phyloP scores from a whole-genome alignment of 768 basidiomycete species.

The Imleria badia region DNA sequence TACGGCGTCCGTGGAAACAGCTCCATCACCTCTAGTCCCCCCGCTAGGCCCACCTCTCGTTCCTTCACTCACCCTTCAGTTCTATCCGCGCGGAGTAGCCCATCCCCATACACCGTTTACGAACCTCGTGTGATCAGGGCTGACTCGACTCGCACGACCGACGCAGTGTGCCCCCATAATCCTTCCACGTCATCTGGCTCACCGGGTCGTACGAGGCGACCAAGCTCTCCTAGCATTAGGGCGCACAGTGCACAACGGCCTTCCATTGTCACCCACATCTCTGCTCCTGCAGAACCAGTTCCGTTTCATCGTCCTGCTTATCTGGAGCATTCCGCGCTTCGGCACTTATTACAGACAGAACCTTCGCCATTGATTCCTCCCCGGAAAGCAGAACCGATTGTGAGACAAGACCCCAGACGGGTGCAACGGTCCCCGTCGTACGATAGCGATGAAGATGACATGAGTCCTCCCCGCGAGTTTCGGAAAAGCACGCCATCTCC shows the following conservation, averaged over 20 bases:
- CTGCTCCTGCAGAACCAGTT: constrained; percentile 29
- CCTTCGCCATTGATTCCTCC: constrained; percentile 35
- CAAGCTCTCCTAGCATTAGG: constrained; percentile 38
- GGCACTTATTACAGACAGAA: constrained; percentile 64
- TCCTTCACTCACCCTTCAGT: constrained; percentile 40
- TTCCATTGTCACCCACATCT: constrained; percentile 31
- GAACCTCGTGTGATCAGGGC: constrained; percentile 74
- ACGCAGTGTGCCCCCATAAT: constrained; percentile 40
- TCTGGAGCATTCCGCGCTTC: constrained; percentile 73
- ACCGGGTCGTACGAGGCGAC: constrained; percentile 47
- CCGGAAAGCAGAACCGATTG: constrained; percentile 37
- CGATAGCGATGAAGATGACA: constrained; percentile 72
- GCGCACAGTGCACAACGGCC: constrained; percentile 24
- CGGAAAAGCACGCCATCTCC: constrained; percentile 23
- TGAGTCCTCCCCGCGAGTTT: constrained; percentile 48
- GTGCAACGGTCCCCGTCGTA: constrained; percentile 40
- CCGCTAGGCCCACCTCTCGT: constrained; percentile 43
- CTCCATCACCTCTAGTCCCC: constrained; percentile 34
- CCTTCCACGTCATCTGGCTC: constrained; percentile 41
- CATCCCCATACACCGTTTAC: constrained; percentile 36
- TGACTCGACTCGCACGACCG: constrained; percentile 42
- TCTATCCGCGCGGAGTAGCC: constrained; percentile 32
- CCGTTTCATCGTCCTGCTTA: constrained; percentile 70
- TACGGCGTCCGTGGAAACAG: constrained; percentile 39
- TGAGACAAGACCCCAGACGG: constrained; percentile 27